Base-by-base conservation (phyloP, 2,329 filamentous ascomycete genomes). In the Pseudonectria foliicola region DNA sequence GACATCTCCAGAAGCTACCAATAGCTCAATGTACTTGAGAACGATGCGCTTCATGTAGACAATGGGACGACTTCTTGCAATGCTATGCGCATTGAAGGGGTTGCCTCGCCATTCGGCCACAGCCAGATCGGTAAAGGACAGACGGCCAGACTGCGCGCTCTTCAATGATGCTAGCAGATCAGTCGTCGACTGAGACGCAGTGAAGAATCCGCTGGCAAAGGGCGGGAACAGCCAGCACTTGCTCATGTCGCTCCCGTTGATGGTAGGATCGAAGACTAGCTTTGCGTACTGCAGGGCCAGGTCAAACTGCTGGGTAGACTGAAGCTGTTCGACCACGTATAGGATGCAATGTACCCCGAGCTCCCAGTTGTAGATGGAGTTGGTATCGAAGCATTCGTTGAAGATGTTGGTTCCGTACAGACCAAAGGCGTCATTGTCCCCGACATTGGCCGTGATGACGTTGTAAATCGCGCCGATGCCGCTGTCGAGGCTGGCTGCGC, bases 41-140 rank as follows among this genome's bases (percentile, higher is more conserved):
- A 35, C 27, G n/a, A 37, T 35, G 21, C 34, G 33, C 15, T 39
- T 39, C 40, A 43, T 43, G 27, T 39, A 43, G 3, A 27, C 34
- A 13, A 18, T 14, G 3, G 34, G 34, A 7, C 37, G 25, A 1
- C 23, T 16, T 3, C 39, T 25, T 3, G 35, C 39, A 2, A 29
- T 12, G 2, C 15, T 11, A 21, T 27, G 29, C 2, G 33, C 10
- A 12, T 27, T 6, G 26, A 31, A 31, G 16, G 33, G 7, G 15
- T 31, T 15, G 18, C 23, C 6, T 12, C 35, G 21, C 31, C 27
- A 24, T 12, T 35, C 18, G 13, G 11, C 25, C 11, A 35, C 27
- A 10, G 25, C 31, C 12, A 23, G 12, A 6, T 31, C 12, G 12
- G 27, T 7, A 6, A 14, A 10, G 15, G 10, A 21, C 11, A 3